These are phyloP conservation scores for Pisolithus tinctorius DNA, from an alignment of 768 basidiomycete species.

Conservation along the genomic window DNA sequence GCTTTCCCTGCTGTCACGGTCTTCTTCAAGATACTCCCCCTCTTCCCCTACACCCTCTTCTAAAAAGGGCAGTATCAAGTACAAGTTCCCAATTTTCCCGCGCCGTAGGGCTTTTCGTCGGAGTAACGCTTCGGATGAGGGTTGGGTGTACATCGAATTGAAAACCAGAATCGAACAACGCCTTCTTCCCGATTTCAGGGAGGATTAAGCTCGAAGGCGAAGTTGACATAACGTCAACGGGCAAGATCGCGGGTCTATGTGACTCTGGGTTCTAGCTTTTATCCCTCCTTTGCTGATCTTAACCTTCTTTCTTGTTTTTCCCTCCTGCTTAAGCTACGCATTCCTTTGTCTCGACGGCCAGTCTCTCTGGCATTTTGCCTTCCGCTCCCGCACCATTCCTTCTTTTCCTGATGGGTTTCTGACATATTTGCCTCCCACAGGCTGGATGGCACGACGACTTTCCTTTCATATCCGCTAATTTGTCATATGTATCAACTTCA, in stretches of 20 bases:
- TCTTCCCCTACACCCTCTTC: slow-evolving; percentile 8
- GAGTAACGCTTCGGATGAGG: slow-evolving; percentile 13
- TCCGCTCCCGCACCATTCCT: background rate
- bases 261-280: background rate
- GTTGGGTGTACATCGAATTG: slow-evolving; percentile 27
- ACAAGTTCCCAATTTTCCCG: slow-evolving; percentile 11
- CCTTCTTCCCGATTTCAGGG: slow-evolving; percentile 7
- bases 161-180: slow-evolving; percentile 18
- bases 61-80: slow-evolving; percentile 8
- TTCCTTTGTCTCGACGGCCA: background rate
- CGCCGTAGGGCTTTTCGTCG: slow-evolving; percentile 10
- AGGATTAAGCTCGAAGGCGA: slow-evolving; percentile 5
- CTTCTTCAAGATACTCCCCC: background rate
- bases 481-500: background rate
- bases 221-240: background rate
- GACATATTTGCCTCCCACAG: background rate
- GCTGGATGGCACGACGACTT: background rate
- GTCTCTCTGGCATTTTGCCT: background rate
- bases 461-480: background rate
- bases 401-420: background rate
- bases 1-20: slow-evolving; percentile 1
- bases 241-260: background rate
- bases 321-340: background rate
- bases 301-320: no score
- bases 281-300: no score